Evolutionary conservation across 2,329 filamentous ascomycete species (phyloP), one percentile per base, ranked within the genome.

Genomic region (Exophiala spinifera): DNA sequence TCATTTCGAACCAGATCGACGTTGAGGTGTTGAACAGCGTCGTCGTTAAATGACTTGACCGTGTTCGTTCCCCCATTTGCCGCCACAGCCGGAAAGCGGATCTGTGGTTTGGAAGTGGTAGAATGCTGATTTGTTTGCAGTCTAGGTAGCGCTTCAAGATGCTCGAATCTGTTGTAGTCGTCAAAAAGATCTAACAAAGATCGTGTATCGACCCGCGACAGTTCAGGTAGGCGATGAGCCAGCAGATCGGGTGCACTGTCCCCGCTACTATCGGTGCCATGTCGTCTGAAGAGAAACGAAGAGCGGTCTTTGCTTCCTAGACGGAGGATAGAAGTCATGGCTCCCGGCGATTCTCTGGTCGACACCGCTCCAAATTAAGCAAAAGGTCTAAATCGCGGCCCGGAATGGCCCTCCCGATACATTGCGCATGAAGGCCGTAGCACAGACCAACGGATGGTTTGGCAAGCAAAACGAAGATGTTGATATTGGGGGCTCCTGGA

Each of bases 121-220:
- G 37, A 23, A 25, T 19, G 37, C 13, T 25, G 28, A 20, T 34
- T 34, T 8, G 45, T 20, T n/a, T 40, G 46, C 2, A 28, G 8
- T 23, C 37, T 17, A 11, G 50, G 46, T 8, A 17, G 17, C 13
- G 47, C 17, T 17, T 56, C 57, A 21, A 43, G 25, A 13, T 31
- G 43, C 15, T 52, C 51, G 17, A 53, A 53, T 36, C 25, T 55
- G 31, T 37, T 44, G 39, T 56, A 62, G 14, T 57, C 51, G 39
- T 62, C 52, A 39, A 62, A 60, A n/a, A 62, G 46, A 36, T 53
- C 57, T 14, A 51, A 36, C 15, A 62, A 60, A 2, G 60, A 62
- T 21, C 56, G 44, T 19, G 60, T 56, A 51, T 62, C 60, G 34
- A 62, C 28, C 23, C 44, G 55, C 31, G 60, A 60, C 15, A 62